These are phyloP conservation scores for Priceomyces fermenticarens DNA, from an alignment of 805 yeast species.

Conservation along the genomic window DNA sequence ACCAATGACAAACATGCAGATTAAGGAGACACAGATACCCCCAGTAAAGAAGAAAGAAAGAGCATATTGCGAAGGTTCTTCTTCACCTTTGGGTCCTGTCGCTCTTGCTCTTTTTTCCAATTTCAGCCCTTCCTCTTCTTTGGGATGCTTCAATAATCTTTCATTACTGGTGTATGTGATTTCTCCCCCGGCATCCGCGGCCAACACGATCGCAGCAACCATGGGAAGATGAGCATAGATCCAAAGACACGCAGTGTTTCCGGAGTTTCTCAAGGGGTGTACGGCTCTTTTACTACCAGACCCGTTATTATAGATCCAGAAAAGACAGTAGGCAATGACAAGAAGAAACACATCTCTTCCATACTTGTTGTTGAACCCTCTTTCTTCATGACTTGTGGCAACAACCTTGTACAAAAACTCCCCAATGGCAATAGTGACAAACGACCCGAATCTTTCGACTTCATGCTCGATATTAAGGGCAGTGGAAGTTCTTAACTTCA, in stretches of 20 bases:
- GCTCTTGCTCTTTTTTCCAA: slow-evolving; percentile 4
- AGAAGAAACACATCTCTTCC: slow-evolving; percentile 49
- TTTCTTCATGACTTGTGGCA: slow-evolving; percentile 44
- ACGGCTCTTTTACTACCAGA: slow-evolving; percentile 47
- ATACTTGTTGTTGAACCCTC: slow-evolving; percentile 42
- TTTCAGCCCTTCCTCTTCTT: background rate
- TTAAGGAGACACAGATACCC: slow-evolving; percentile 47
- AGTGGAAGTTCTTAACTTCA: slow-evolving; percentile 48
- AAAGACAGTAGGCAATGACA: slow-evolving; percentile 45
- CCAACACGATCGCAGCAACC: slow-evolving; percentile 48
- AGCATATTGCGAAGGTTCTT: slow-evolving; percentile 34
- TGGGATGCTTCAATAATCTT: slow-evolving; percentile 3
- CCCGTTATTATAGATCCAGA: slow-evolving; percentile 56
- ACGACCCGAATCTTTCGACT: slow-evolving; percentile 57
- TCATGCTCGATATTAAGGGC: slow-evolving; percentile 67
- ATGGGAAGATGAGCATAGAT: slow-evolving; percentile 49
- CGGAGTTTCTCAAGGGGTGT: slow-evolving; percentile 54
- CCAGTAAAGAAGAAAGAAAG: slow-evolving; percentile 51
- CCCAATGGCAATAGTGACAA: slow-evolving; percentile 63
- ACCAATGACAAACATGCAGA: slow-evolving; percentile 39
- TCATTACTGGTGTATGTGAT: slow-evolving; percentile 28
- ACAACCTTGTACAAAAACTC: slow-evolving; percentile 57
- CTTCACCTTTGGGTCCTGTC: slow-evolving; percentile 16
- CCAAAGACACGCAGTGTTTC: slow-evolving; percentile 44
- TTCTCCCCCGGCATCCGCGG: slow-evolving; percentile 61